Evolutionary conservation across 164 flowering plant species (phyloP).

Genomic region (Platanus orientalis): DNA sequence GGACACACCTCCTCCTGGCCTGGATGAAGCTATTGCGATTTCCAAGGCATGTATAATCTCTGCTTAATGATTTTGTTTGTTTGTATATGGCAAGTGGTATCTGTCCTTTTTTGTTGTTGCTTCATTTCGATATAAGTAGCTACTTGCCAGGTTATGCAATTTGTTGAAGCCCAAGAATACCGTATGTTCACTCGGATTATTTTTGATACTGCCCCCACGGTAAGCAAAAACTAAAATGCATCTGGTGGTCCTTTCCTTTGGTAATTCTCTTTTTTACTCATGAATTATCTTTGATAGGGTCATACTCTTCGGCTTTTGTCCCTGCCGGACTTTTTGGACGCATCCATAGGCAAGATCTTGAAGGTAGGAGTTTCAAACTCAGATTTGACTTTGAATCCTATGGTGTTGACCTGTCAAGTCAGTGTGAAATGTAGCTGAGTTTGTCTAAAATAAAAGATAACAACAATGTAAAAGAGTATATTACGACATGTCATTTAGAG

Average conservation of each 20-base stretch:
- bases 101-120: no score
- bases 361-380: slow-evolving; percentile 44
- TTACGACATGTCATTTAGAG: no score
- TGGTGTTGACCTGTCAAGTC: no score
- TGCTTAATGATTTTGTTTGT: background rate
- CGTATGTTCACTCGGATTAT: slow-evolving; percentile 73
- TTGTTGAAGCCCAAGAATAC: slow-evolving; percentile 78
- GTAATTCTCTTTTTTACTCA: slow-evolving; percentile 2
- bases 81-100: no score
- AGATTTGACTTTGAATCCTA: background rate
- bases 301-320: slow-evolving; percentile 90
- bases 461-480: no score
- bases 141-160: slow-evolving; percentile 78
- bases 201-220: slow-evolving; percentile 98
- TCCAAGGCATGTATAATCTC: slow-evolving; percentile 51
- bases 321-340: slow-evolving; percentile 87
- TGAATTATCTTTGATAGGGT: slow-evolving; percentile 42
- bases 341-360: slow-evolving; percentile 90
- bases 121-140: slow-evolving; percentile 5
- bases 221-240: slow-evolving; percentile 24
- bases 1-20: slow-evolving; percentile 95
- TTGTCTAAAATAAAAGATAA: background rate
- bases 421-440: background rate
- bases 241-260: background rate
- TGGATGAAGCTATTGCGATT: slow-evolving; percentile 97